phyloP scores from a whole-genome alignment of 108 stramenopile species.

The Schizochytrium sp. region DNA sequence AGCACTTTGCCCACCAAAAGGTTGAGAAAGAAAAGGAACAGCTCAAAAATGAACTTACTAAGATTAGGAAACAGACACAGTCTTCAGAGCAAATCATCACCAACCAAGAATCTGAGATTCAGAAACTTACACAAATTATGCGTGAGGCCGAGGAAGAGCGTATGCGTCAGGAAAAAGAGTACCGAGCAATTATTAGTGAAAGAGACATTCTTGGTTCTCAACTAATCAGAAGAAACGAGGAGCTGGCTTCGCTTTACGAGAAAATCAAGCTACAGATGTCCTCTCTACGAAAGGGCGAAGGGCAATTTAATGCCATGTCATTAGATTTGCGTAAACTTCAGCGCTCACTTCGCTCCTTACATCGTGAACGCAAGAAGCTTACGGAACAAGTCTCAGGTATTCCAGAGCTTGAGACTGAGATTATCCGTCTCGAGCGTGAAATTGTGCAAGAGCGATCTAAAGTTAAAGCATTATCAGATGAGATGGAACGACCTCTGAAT shows the following conservation, averaged over 20 bases:
- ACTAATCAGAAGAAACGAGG: conserved; percentile 76
- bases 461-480: conserved; percentile 72
- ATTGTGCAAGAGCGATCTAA: conserved; percentile 71
- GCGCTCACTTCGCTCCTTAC: conserved; percentile 61
- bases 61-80: conserved; percentile 77
- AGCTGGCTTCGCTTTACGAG: conserved; percentile 77
- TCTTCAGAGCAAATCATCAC: conserved; percentile 72
- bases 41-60: conserved; percentile 76
- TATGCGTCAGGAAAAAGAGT: conserved; percentile 77
- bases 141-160: conserved; percentile 80
- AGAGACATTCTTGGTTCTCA: conserved; percentile 74
- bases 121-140: conserved; percentile 73
- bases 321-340: conserved; percentile 59
- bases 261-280: conserved; percentile 78
- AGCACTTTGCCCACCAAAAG: conserved; percentile 74
- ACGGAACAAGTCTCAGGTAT: conserved; percentile 63
- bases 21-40: conserved; percentile 77
- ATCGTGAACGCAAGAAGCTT: conserved; percentile 67
- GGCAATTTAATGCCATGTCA: conserved; percentile 64
- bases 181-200: conserved; percentile 75
- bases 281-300: conserved; percentile 75
- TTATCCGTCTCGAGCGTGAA: conserved; percentile 70
- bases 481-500: conserved; percentile 78
- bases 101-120: conserved; percentile 75
- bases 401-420: conserved; percentile 64